A percentile compares a stretch with the other conserved stretches of the same genome.
These are phyloP conservation scores for Cladophialophora bantiana DNA, from an alignment of 2,329 filamentous ascomycete species.

Conservation along the genomic window DNA sequence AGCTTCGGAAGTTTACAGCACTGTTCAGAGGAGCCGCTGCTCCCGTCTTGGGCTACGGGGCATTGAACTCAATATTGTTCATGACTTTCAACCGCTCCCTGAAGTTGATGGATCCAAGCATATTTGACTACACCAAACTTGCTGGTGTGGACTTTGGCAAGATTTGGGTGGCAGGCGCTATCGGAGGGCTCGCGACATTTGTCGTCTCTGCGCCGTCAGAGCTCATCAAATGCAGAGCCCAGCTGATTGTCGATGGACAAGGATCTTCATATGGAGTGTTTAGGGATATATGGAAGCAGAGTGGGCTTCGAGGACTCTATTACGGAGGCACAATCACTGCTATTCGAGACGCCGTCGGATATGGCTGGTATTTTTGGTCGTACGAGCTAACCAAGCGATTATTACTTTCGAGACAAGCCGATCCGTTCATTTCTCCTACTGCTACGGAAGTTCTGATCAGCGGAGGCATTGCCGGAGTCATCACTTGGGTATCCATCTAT, in stretches of 20 bases:
- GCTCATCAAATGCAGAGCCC: conserved; percentile 86
- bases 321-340: conserved; percentile 82
- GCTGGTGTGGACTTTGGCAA: conserved; percentile 63
- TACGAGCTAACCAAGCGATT: conserved; percentile 77
- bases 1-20: conserved; percentile 31
- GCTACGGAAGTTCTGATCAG: conserved; percentile 74
- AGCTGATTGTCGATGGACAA: conserved; percentile 61
- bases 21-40: conserved; percentile 72
- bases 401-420: conserved; percentile 52
- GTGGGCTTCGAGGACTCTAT: conserved; percentile 75
- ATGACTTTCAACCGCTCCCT: conserved; percentile 89
- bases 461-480: conserved; percentile 84
- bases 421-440: conserved; percentile 48
- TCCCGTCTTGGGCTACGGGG: conserved; percentile 87
- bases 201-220: conserved; percentile 87
- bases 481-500: conserved; percentile 90
- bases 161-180: conserved; percentile 79
- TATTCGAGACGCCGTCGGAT: conserved; percentile 85
- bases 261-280: conserved; percentile 70
- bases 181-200: conserved; percentile 85
- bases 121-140: conserved; percentile 54
- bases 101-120: conserved; percentile 59
- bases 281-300: conserved; percentile 64
- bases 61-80: conserved; percentile 88
- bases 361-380: conserved; percentile 97